Evolutionary conservation across 2,329 filamentous ascomycete species (phyloP).

Genomic region (Pseudogymnoascus verrucosus): DNA sequence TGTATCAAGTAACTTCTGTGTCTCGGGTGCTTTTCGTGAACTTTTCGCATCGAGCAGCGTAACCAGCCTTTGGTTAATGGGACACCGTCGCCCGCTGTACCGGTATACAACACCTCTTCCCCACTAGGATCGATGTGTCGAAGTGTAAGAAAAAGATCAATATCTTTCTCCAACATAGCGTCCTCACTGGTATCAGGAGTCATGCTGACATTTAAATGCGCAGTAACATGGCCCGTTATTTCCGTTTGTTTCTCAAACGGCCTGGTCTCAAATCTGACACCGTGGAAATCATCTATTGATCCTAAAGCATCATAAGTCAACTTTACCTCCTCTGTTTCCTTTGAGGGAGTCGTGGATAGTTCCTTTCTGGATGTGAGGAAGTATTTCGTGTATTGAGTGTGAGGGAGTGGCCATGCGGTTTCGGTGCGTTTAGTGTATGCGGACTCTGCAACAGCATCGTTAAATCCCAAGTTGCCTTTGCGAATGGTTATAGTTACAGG

Average conservation of each 20-base stretch:
- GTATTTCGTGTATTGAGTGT: not conserved
- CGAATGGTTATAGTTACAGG: slow-evolving; percentile 54
- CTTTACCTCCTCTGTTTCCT: slow-evolving; percentile 29
- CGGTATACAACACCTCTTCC: not conserved
- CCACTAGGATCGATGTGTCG: not conserved
- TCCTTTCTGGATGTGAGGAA: not conserved
- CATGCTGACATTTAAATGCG: not conserved
- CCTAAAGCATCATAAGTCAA: not conserved
- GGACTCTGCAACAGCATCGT: slow-evolving; percentile 26
- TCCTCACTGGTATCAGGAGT: not conserved
- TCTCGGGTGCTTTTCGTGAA: not conserved
- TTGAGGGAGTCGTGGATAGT: not conserved
- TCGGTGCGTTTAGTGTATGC: not conserved
- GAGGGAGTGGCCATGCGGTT: not conserved
- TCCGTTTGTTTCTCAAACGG: not conserved
- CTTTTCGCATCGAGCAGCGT: not conserved
- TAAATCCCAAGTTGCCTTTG: slow-evolving; percentile 59
- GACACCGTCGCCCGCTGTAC: not conserved
- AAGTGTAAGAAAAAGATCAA: not conserved
- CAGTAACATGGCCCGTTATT: not conserved
- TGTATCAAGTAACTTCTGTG: not conserved
- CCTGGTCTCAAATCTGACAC: not conserved
- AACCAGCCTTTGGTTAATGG: not conserved
- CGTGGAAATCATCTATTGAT: not conserved
- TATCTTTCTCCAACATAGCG: not conserved